Evolutionary conservation across 2,329 filamentous ascomycete species (phyloP).

Genomic region (Neopestalotiopsis sp.): DNA sequence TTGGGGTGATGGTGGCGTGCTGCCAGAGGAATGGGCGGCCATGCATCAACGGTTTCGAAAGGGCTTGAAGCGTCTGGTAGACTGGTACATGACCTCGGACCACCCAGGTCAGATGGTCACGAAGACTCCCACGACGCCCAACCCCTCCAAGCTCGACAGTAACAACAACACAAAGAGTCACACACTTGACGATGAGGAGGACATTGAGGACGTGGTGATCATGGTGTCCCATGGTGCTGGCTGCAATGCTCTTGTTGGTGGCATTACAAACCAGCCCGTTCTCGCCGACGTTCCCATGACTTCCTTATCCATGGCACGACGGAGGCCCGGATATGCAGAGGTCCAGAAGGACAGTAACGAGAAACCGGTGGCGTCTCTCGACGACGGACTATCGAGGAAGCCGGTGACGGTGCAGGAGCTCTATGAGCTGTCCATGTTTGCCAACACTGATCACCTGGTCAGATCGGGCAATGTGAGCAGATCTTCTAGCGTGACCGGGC

Average conservation of each 20-base stretch:
- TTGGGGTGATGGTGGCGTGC: conserved; percentile 88
- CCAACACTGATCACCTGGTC: conserved; percentile 76
- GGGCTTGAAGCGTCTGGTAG: conserved; percentile 78
- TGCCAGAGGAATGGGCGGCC: conserved; percentile 91
- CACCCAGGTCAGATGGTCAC: conserved; percentile 58
- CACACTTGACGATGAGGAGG: conserved; percentile 57
- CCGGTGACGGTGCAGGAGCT: conserved; percentile 59
- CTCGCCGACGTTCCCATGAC: conserved; percentile 89
- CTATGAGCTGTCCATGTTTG: conserved; percentile 78
- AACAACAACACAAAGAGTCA: conserved; percentile 40
- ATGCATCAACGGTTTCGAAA: conserved; percentile 92
- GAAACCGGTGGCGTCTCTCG: conserved; percentile 31
- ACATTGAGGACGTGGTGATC: conserved; percentile 79
- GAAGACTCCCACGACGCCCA: conserved; percentile 40
- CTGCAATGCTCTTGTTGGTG: conserved; percentile 93
- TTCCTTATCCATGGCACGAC: conserved; percentile 86
- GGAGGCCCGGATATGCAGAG: conserved; percentile 55
- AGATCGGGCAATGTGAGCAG: conserved; percentile 38
- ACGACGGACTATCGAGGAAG: conserved; percentile 30
- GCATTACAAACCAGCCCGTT: conserved; percentile 88
- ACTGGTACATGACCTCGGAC: conserved; percentile 76
- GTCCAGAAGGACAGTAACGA: conserved; percentile 34
- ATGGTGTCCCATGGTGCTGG: conserved; percentile 94
- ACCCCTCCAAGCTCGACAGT: conserved; percentile 20
- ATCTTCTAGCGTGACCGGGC: conserved; percentile 38